These are phyloP conservation scores for Beta vulgaris DNA, from an alignment of 148 eudicot species.

Conservation along the genomic window DNA sequence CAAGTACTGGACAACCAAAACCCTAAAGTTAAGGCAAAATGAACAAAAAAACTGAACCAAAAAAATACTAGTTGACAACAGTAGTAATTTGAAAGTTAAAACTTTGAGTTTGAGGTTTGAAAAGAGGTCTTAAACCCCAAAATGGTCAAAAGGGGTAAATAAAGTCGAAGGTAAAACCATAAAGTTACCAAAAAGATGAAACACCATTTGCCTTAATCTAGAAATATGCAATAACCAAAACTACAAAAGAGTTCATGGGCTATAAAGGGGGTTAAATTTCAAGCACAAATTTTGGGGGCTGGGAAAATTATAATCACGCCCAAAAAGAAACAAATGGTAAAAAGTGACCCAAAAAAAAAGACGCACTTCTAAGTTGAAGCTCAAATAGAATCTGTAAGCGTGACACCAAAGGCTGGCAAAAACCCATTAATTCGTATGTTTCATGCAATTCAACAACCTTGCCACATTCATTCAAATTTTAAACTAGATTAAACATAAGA, in stretches of 20 bases:
- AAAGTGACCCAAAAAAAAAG: neutral
- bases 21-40: neutral
- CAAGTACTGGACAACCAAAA: neutral
- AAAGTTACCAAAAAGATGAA: constrained; percentile 28
- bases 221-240: constrained; percentile 13
- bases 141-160: constrained; percentile 32
- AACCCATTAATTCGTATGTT: constrained; percentile 4
- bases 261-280: constrained; percentile 26
- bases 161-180: constrained; percentile 17
- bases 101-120: constrained; percentile 2
- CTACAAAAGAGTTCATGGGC: constrained; percentile 22
- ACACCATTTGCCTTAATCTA: constrained; percentile 17
- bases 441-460: constrained; percentile 24
- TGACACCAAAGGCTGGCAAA: constrained; percentile 47
- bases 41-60: neutral
- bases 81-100: neutral
- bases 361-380: constrained; percentile 32
- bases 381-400: constrained; percentile 36
- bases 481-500: neutral
- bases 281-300: constrained; percentile 30
- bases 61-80: too few relatives aligned
- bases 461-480: neutral
- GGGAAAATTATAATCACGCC: constrained; percentile 23
- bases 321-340: constrained; percentile 22
- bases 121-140: constrained; percentile 4